Conservation (phyloP, 345 rosid genomes). For the Stellera chamaejasme region DNA sequence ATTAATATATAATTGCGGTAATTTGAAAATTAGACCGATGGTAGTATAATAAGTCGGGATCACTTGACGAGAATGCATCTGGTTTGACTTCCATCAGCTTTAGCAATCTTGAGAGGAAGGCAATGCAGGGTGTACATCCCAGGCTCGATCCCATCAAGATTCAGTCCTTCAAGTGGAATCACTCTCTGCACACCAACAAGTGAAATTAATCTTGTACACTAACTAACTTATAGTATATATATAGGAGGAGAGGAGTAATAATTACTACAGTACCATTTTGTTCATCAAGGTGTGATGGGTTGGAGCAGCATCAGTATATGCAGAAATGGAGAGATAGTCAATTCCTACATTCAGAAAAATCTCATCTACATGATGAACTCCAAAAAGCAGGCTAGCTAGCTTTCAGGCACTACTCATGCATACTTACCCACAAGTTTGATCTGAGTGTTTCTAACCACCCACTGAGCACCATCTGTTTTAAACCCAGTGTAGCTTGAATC, state of each 20-base stretch:
- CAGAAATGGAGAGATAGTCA: constrained; percentile 31
- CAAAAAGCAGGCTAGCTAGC: no score
- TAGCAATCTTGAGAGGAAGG: constrained; percentile 6
- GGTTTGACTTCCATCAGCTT: constrained; percentile 7
- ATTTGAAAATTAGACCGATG: no score
- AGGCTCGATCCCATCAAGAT: constrained; percentile 10
- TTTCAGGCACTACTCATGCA: no score
- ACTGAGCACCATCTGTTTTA: constrained; percentile 30
- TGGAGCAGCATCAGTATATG: constrained; percentile 15
- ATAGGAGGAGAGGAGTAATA: neutral
- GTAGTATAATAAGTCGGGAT: neutral
- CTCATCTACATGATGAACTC: no score
- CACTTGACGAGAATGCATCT: constrained; percentile 12
- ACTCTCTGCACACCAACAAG: neutral
- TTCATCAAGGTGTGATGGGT: constrained; percentile 17
- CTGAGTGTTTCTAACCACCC: constrained; percentile 34
- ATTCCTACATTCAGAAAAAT: constrained; percentile 19
- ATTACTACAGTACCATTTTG: constrained; percentile 12
- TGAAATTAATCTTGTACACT: neutral
- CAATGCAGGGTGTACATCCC: constrained; percentile 12
- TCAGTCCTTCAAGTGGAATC: constrained; percentile 10
- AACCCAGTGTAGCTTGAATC: constrained; percentile 30
- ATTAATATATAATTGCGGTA: no score
- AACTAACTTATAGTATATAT: no score
- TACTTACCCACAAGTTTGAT: constrained; percentile 36